A percentile compares a stretch with the other conserved stretches of the same genome.
These are phyloP conservation scores for Arthrinium puccinioides DNA, from an alignment of 2,329 filamentous ascomycete genomes.

Conservation along the genomic window DNA sequence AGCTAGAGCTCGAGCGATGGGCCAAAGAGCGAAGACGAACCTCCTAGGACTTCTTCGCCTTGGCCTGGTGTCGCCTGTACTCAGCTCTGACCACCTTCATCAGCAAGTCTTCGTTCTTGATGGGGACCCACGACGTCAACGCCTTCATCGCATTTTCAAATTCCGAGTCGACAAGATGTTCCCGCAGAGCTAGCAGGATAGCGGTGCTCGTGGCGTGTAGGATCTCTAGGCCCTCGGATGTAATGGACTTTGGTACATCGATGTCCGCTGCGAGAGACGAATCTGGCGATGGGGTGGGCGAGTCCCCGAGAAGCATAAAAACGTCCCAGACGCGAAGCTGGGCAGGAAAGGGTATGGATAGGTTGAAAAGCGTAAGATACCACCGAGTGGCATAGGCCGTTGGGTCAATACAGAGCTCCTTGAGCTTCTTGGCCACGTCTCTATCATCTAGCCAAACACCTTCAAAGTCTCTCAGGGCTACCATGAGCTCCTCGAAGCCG, in stretches of 20 bases:
- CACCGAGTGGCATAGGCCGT: conserved; percentile 95
- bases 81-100: conserved; percentile 87
- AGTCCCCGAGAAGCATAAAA: conserved; percentile 87
- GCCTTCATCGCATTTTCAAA: conserved; percentile 99
- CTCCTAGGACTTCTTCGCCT: conserved; percentile 29
- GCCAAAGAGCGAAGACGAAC: conserved; percentile 9
- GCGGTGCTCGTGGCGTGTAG: conserved; percentile 86
- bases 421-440: conserved; percentile 72
- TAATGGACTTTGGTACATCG: conserved; percentile 8
- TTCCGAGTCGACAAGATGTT: conserved; percentile 84
- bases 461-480: conserved; percentile 79
- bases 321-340: conserved; percentile 97
- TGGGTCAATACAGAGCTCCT: conserved; percentile 70
- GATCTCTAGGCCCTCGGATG: conserved; percentile 68
- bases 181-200: conserved; percentile 81
- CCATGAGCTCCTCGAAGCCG: conserved; percentile 82
- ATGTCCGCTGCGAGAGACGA: conserved; percentile 28
- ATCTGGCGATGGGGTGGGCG: too few relatives aligned
- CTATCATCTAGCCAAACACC: conserved; percentile 71
- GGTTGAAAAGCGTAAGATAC: conserved; percentile 97
- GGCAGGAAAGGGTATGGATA: conserved; percentile 88
- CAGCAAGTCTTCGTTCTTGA: conserved; percentile 87
- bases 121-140: conserved; percentile 85
- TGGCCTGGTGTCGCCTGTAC: conserved; percentile 61
- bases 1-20: neutral